Percentiles rank a stretch among this genome's conserved stretches.
phyloP scores from a whole-genome alignment of 2,329 filamentous ascomycete species.

The Juglanconis juglandina region DNA sequence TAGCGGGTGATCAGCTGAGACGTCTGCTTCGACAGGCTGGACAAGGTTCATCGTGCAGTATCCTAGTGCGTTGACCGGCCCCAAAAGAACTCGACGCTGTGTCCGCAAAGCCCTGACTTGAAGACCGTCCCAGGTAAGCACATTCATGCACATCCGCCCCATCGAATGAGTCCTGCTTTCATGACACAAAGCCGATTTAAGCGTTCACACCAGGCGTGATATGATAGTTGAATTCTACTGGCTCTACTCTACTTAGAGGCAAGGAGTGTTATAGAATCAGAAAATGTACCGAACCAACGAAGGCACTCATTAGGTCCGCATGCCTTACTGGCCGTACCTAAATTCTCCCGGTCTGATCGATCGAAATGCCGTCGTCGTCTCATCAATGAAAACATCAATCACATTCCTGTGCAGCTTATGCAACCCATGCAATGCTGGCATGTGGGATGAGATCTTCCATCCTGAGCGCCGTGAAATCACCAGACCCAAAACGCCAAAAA shows the following conservation, averaged over 20 bases:
- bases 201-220: neutral
- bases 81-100: no score
- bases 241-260: neutral
- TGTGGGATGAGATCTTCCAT: neutral
- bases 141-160: no score
- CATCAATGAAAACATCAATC: neutral
- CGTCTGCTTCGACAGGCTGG: no score
- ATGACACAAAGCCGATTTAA: no score
- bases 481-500: neutral
- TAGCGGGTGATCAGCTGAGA: no score
- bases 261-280: neutral
- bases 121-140: no score
- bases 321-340: neutral
- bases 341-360: neutral
- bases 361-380: neutral
- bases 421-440: constrained; percentile 1
- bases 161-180: neutral
- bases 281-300: neutral
- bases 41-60: no score
- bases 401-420: neutral
- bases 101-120: no score
- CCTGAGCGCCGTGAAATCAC: constrained; percentile 2
- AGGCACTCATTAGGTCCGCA: neutral
- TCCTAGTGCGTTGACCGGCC: no score
- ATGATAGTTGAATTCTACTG: neutral